phyloP scores from a whole-genome alignment of 1,284 basidiomycete genomes.

The Neotropicomus parvogracilis region DNA sequence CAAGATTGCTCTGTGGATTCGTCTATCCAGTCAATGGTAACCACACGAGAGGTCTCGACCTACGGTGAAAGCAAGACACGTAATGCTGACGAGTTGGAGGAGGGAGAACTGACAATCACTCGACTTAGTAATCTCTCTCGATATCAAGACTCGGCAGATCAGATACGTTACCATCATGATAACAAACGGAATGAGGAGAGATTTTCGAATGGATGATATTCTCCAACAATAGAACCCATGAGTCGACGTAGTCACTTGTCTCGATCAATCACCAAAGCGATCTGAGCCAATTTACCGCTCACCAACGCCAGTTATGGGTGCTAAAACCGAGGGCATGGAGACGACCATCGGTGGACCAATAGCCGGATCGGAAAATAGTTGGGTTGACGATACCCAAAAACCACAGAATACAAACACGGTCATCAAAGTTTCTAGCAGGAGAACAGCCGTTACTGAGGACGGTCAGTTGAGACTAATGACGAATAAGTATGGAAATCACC shows the following conservation, averaged over 20 bases:
- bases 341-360: too few relatives aligned
- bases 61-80: not conserved
- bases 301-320: slow-evolving; percentile 18
- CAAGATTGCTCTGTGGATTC: not conserved
- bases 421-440: slow-evolving; percentile 19
- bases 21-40: not conserved
- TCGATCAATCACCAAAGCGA: not conserved
- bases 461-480: not conserved
- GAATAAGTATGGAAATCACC: not conserved
- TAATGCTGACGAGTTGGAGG: slow-evolving; percentile 18
- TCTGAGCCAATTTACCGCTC: not conserved
- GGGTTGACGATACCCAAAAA: slow-evolving; percentile 9
- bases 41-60: not conserved
- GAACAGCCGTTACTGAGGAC: slow-evolving; percentile 11
- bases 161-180: slow-evolving; percentile 22
- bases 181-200: not conserved
- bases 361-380: too few relatives aligned
- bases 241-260: slow-evolving; percentile 18
- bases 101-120: slow-evolving; percentile 10
- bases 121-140: too few relatives aligned
- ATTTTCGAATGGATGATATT: slow-evolving; percentile 14
- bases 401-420: slow-evolving; percentile 10
- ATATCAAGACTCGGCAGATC: not conserved
- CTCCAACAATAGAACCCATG: slow-evolving; percentile 28
- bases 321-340: not conserved